Percentiles rank a stretch among this genome's conserved stretches.
Evolutionary conservation across 2,329 filamentous ascomycete species (phyloP).

Genomic region (Lachnellula willkommii): DNA sequence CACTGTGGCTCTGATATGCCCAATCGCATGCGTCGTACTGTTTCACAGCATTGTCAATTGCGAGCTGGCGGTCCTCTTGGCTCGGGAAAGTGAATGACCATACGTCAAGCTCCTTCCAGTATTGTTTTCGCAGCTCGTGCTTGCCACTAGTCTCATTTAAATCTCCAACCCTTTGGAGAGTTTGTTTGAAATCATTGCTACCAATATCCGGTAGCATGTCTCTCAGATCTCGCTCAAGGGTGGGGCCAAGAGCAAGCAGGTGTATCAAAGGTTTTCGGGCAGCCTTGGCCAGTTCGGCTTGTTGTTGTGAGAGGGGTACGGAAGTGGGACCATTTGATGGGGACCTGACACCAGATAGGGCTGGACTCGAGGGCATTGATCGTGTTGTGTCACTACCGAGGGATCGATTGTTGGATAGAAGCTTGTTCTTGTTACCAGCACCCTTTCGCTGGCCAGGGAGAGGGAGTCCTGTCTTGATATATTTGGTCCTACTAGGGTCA

Average conservation of each 20-base stretch:
- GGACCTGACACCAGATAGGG: constrained; percentile 49
- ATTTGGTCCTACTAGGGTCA: constrained; percentile 36
- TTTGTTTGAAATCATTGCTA: constrained; percentile 48
- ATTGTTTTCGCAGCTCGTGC: constrained; percentile 51
- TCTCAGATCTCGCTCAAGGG: constrained; percentile 44
- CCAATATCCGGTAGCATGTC: constrained; percentile 44
- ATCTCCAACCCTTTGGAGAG: constrained; percentile 55
- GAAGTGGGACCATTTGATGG: constrained; percentile 47
- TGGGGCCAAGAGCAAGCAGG: constrained; percentile 52
- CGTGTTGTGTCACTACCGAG: constrained; percentile 20
- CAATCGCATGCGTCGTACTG: constrained; percentile 54
- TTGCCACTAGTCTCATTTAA: constrained; percentile 44
- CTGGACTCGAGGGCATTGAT: constrained; percentile 51
- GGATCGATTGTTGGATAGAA: constrained; percentile 22
- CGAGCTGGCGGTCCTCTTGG: constrained; percentile 50
- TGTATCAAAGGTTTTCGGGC: constrained; percentile 52
- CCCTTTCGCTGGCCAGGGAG: constrained; percentile 20
- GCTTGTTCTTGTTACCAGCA: constrained; percentile 23
- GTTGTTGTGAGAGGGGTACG: constrained; percentile 46
- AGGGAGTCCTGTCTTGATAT: constrained; percentile 32
- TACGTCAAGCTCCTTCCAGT: constrained; percentile 60
- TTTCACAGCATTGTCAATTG: constrained; percentile 56
- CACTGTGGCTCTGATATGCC: constrained; percentile 53
- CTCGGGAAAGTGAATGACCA: constrained; percentile 55
- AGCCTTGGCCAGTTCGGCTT: constrained; percentile 49